phyloP scores from a whole-genome alignment of 352 stramenopile species.

The Phytophthora ramorum region DNA sequence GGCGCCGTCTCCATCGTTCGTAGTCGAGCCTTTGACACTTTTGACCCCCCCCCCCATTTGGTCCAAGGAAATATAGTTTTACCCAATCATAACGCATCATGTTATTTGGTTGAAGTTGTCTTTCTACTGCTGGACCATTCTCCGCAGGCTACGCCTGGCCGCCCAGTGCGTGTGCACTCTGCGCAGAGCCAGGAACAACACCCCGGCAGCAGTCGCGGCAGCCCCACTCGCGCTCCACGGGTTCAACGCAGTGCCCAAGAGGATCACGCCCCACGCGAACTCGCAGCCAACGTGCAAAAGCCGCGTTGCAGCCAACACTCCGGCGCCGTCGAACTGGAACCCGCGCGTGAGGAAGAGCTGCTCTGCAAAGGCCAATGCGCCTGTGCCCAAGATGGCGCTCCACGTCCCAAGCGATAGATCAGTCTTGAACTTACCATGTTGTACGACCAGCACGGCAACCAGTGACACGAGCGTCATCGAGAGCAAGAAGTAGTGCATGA shows the following conservation, averaged over 20 bases:
- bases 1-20: constrained; percentile 14
- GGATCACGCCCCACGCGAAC: constrained; percentile 53
- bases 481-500: constrained; percentile 71
- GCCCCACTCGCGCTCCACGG: constrained; percentile 54
- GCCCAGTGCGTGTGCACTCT: constrained; percentile 43
- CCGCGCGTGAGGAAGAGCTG: constrained; percentile 67
- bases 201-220: constrained; percentile 42
- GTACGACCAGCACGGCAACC: constrained; percentile 28
- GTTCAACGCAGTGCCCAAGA: constrained; percentile 49
- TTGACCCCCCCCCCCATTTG: not conserved
- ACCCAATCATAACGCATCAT: not conserved
- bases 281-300: constrained; percentile 64
- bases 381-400: constrained; percentile 44
- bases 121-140: constrained; percentile 15
- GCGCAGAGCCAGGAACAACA: constrained; percentile 27
- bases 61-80: not conserved
- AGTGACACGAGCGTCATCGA: constrained; percentile 50
- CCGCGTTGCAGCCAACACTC: constrained; percentile 53
- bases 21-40: not conserved
- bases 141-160: constrained; percentile 25
- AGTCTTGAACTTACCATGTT: constrained; percentile 41
- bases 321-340: constrained; percentile 68
- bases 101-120: constrained; percentile 14
- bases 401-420: constrained; percentile 28
- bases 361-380: constrained; percentile 50